Percentiles rank a stretch among this genome's conserved stretches.
These are phyloP conservation scores for Aspergillus ostianus DNA, from an alignment of 495 filamentous ascomycete genomes.

Conservation along the genomic window DNA sequence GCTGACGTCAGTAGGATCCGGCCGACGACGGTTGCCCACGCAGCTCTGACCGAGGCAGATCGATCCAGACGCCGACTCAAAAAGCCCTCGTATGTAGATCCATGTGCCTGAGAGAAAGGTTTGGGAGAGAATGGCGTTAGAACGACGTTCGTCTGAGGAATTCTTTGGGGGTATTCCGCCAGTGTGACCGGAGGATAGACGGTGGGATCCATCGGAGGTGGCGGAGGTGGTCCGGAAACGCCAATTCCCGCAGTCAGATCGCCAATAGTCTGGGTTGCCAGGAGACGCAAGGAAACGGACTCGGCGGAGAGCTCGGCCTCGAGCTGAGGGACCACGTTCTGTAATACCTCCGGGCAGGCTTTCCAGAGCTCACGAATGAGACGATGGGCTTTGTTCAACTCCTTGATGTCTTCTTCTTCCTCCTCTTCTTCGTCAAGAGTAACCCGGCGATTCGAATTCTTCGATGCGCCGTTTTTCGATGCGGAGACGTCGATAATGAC, in stretches of 20 bases:
- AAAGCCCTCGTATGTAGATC: conserved; percentile 75
- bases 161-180: conserved; percentile 50
- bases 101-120: conserved; percentile 78
- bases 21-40: conserved; percentile 82
- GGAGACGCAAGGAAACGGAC: conserved; percentile 76
- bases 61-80: conserved; percentile 83
- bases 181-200: conserved; percentile 76
- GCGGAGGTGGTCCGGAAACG: conserved; percentile 76
- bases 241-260: conserved; percentile 92
- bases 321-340: conserved; percentile 90
- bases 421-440: conserved; percentile 72
- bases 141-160: conserved; percentile 61
- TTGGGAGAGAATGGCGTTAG: conserved; percentile 77
- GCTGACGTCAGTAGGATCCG: conserved; percentile 80
- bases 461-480: conserved; percentile 39
- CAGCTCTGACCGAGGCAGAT: conserved; percentile 70
- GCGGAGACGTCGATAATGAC: conserved; percentile 87
- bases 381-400: conserved; percentile 83
- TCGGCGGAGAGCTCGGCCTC: conserved; percentile 91
- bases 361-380: conserved; percentile 93
- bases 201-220: conserved; percentile 70
- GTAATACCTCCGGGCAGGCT: conserved; percentile 81
- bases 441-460: conserved; percentile 43
- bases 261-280: conserved; percentile 90
- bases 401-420: conserved; percentile 80